Percentiles rank a stretch among this genome's conserved stretches.
phyloP scores from a whole-genome alignment of 768 basidiomycete species.

The Pleurotus tuoliensis region DNA sequence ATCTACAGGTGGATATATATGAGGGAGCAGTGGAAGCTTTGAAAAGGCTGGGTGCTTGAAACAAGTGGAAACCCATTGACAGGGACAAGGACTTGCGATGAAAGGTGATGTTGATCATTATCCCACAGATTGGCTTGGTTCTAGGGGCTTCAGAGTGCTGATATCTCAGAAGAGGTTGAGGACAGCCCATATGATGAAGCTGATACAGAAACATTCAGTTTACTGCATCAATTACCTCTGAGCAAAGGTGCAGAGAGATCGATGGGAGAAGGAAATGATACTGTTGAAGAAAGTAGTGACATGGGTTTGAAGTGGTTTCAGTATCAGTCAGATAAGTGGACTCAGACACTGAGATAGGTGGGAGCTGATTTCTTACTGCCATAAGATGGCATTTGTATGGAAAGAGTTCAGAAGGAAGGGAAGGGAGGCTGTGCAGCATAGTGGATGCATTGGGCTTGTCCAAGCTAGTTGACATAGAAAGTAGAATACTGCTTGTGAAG shows the following conservation, averaged over 20 bases:
- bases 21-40: neutral
- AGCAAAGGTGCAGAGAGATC: constrained; percentile 12
- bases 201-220: constrained; percentile 7
- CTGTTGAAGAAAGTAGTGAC: constrained; percentile 15
- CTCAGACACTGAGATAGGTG: neutral
- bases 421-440: no score
- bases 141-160: neutral
- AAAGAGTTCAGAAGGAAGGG: neutral
- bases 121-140: constrained; percentile 6
- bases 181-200: neutral
- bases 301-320: constrained; percentile 13
- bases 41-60: neutral
- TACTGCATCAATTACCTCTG: constrained; percentile 11
- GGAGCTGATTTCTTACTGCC: neutral
- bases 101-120: neutral
- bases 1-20: constrained; percentile 1
- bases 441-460: no score
- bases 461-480: no score
- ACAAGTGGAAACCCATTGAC: neutral
- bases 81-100: neutral
- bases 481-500: no score
- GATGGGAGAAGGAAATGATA: constrained; percentile 16
- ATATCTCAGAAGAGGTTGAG: neutral
- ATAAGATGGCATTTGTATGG: neutral
- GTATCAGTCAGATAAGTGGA: neutral